These are phyloP conservation scores for Herpetomonas tarakana DNA, from an alignment of 208 protist species.

Conservation along the genomic window DNA sequence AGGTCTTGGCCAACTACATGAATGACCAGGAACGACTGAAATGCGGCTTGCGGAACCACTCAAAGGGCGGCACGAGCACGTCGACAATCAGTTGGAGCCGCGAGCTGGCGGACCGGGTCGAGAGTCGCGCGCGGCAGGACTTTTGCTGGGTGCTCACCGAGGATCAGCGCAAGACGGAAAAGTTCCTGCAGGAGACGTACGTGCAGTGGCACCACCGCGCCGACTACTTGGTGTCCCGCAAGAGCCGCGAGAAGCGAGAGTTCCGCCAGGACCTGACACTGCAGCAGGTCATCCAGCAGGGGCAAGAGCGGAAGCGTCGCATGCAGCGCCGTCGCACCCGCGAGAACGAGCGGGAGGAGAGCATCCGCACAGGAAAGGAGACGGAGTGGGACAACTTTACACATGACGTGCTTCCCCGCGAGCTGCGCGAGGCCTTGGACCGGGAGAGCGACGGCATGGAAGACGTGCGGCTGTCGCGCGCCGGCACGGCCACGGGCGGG, in stretches of 20 bases:
- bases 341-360: slow-evolving; percentile 30
- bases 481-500: slow-evolving; percentile 69
- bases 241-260: slow-evolving; percentile 85
- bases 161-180: slow-evolving; percentile 69
- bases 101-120: slow-evolving; percentile 56
- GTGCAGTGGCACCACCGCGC: slow-evolving; percentile 87
- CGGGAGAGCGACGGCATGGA: slow-evolving; percentile 88
- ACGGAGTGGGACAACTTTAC: slow-evolving; percentile 83
- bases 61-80: slow-evolving; percentile 43
- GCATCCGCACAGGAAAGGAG: slow-evolving; percentile 42
- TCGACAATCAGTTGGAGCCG: slow-evolving; percentile 64
- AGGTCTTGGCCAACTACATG: slow-evolving; percentile 79
- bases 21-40: slow-evolving; percentile 81
- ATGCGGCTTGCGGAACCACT: slow-evolving; percentile 76
- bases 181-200: slow-evolving; percentile 81
- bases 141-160: slow-evolving; percentile 84
- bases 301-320: slow-evolving; percentile 81
- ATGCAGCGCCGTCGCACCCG: slow-evolving; percentile 64
- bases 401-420: slow-evolving; percentile 82
- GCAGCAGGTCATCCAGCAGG: slow-evolving; percentile 72
- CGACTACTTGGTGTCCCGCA: slow-evolving; percentile 84
- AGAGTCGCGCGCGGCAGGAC: slow-evolving; percentile 44
- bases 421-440: slow-evolving; percentile 81
- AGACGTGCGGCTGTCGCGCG: slow-evolving; percentile 73
- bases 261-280: slow-evolving; percentile 85